phyloP scores from a whole-genome alignment of 495 filamentous ascomycete species.

The Neurospora sp. region DNA sequence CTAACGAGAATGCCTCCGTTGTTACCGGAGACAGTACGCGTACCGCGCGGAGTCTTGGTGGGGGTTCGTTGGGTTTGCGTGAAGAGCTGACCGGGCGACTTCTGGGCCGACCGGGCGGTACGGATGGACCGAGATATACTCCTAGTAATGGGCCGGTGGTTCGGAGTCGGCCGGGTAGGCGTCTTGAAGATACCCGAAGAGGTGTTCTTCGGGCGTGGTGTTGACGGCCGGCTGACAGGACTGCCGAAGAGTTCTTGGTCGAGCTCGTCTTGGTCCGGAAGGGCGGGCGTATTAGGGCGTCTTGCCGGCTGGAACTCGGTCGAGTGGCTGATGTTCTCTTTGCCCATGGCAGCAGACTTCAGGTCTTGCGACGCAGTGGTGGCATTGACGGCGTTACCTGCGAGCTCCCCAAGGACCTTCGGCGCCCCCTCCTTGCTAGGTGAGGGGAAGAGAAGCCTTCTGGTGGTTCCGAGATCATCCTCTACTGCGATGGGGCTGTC shows the following conservation, averaged over 20 bases:
- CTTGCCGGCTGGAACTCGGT: not conserved
- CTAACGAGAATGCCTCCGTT: slow-evolving; percentile 9
- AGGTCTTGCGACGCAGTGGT: slow-evolving; percentile 19
- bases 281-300: slow-evolving; percentile 17
- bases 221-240: slow-evolving; percentile 43
- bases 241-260: slow-evolving; percentile 48
- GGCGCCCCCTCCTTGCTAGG: slow-evolving; percentile 48
- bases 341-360: slow-evolving; percentile 29
- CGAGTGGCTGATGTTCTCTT: slow-evolving; percentile 24
- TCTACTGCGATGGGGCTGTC: slow-evolving; percentile 53
- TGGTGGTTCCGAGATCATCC: slow-evolving; percentile 50
- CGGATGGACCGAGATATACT: slow-evolving; percentile 44
- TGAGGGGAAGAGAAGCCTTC: slow-evolving; percentile 73
- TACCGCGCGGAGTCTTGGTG: slow-evolving; percentile 29
- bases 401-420: slow-evolving; percentile 48
- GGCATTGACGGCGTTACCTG: slow-evolving; percentile 46
- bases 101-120: slow-evolving; percentile 24
- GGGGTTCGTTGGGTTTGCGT: slow-evolving; percentile 31
- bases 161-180: slow-evolving; percentile 46
- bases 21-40: slow-evolving; percentile 8
- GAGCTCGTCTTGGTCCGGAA: slow-evolving; percentile 36
- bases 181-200: slow-evolving; percentile 42
- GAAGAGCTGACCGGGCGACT: slow-evolving; percentile 25
- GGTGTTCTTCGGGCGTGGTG: slow-evolving; percentile 48
- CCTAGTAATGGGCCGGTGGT: slow-evolving; percentile 45